These are phyloP conservation scores for Penicillium aurantiogriseum DNA, from an alignment of 2,329 filamentous ascomycete species.

Conservation along the genomic window DNA sequence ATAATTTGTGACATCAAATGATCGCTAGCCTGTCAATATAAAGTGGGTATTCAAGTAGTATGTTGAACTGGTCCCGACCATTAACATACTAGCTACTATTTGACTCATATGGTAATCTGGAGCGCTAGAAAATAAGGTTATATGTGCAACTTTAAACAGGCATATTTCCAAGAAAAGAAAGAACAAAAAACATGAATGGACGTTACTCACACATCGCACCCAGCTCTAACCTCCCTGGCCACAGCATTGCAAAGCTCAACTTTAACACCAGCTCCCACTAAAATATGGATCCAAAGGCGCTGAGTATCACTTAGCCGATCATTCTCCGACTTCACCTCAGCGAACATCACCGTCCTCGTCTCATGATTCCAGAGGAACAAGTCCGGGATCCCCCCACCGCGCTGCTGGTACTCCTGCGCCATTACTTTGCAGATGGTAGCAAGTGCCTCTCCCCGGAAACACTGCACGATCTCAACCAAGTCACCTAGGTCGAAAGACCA, in stretches of 20 bases:
- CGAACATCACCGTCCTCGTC: conserved; percentile 68
- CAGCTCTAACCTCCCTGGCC: conserved; percentile 53
- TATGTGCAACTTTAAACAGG: not conserved
- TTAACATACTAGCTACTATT: not conserved
- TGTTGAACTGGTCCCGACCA: not conserved
- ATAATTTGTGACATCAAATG: too few relatives aligned
- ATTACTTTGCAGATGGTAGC: conserved; percentile 87
- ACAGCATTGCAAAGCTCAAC: conserved; percentile 76
- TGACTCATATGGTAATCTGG: not conserved
- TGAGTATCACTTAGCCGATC: conserved; percentile 95
- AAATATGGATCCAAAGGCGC: conserved; percentile 92
- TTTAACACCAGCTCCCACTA: conserved; percentile 77
- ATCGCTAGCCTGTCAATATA: not conserved
- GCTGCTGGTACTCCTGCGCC: conserved; percentile 87
- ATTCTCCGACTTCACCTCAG: conserved; percentile 79
- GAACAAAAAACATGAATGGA: too few relatives aligned
- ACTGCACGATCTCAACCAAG: conserved; percentile 71
- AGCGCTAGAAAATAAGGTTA: not conserved
- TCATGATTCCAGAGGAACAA: conserved; percentile 77
- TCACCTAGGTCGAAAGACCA: conserved; percentile 84
- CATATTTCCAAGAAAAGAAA: not conserved
- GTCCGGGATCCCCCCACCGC: conserved; percentile 87
- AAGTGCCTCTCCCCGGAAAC: conserved; percentile 77
- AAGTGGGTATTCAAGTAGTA: too few relatives aligned
- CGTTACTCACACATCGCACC: not conserved